A percentile compares a stretch with the other conserved stretches of the same genome.
Evolutionary conservation across 768 basidiomycete species (phyloP).

Genomic region (Saitozyma podzolica): DNA sequence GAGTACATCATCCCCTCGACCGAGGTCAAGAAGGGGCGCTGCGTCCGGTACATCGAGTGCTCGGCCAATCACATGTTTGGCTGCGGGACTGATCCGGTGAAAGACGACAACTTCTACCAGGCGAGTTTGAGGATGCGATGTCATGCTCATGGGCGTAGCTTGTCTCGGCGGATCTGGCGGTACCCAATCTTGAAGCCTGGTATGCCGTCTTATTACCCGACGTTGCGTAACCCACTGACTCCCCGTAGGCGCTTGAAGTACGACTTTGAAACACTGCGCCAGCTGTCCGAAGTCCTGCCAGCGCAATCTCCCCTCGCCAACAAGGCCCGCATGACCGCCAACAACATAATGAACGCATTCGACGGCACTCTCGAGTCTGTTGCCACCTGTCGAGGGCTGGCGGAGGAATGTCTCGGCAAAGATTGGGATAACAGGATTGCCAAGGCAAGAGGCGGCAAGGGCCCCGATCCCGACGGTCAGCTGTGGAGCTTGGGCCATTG

Average conservation of each 20-base stretch:
- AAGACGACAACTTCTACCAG: conserved; percentile 53
- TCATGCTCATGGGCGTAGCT: too few relatives aligned
- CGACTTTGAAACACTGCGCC: conserved; percentile 78
- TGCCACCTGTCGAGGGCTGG: conserved; percentile 63
- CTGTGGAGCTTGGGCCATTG: conserved; percentile 76
- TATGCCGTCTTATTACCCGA: neutral
- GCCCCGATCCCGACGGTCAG: conserved; percentile 56
- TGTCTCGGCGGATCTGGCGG: conserved; percentile 82
- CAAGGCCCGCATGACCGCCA: conserved; percentile 48
- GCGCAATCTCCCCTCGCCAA: conserved; percentile 68
- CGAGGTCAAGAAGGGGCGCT: conserved; percentile 61
- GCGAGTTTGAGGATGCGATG: too few relatives aligned
- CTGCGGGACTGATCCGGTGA: conserved; percentile 60
- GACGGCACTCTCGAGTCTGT: conserved; percentile 53
- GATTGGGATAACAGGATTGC: conserved; percentile 76
- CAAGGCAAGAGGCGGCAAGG: conserved; percentile 59
- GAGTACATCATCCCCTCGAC: conserved; percentile 82
- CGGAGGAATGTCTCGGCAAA: conserved; percentile 77
- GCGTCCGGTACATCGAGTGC: conserved; percentile 44
- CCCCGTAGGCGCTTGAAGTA: conserved; percentile 53
- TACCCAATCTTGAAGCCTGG: conserved; percentile 87
- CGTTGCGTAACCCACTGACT: too few relatives aligned
- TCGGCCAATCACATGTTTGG: conserved; percentile 86
- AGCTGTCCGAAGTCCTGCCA: conserved; percentile 71
- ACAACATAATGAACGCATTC: conserved; percentile 83